Percentiles rank a stretch among this genome's conserved stretches.
phyloP scores from a whole-genome alignment of 2,329 filamentous ascomycete species.

The Tolypocladium ovalisporum region DNA sequence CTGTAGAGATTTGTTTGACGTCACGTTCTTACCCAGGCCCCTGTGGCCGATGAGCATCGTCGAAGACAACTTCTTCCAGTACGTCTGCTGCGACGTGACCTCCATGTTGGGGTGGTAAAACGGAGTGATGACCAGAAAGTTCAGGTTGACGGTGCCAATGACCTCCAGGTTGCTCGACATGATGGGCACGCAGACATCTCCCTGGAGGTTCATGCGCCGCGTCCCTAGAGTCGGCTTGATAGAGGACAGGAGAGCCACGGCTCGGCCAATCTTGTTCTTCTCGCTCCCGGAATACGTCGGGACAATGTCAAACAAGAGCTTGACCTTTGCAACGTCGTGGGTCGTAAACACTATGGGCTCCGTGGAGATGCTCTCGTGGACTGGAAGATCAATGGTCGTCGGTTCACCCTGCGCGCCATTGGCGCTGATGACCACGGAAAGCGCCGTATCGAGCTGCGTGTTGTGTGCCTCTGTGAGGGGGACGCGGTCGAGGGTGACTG shows the following conservation, averaged over 20 bases:
- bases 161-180: constrained; percentile 77
- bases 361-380: constrained; percentile 87
- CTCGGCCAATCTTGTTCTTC: constrained; percentile 81
- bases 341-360: constrained; percentile 89
- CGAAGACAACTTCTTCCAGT: constrained; percentile 86
- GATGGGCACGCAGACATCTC: constrained; percentile 86
- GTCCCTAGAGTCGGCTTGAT: constrained; percentile 74
- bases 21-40: constrained; percentile 82
- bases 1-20: constrained; percentile 76
- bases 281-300: constrained; percentile 88
- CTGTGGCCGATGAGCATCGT: constrained; percentile 70
- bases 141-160: constrained; percentile 93
- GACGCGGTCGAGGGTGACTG: constrained; percentile 80
- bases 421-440: constrained; percentile 85
- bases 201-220: constrained; percentile 84
- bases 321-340: constrained; percentile 66
- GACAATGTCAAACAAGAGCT: constrained; percentile 86
- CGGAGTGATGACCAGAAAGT: constrained; percentile 88
- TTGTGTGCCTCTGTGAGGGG: constrained; percentile 80
- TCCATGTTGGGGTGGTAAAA: constrained; percentile 93
- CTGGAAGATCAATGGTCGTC: constrained; percentile 80
- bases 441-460: constrained; percentile 85
- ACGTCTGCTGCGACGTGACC: constrained; percentile 81
- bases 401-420: constrained; percentile 77
- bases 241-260: constrained; percentile 76